A percentile compares a stretch with the other conserved stretches of the same genome.
phyloP scores from a whole-genome alignment of 768 basidiomycete species.

The Tylopilus sp. region DNA sequence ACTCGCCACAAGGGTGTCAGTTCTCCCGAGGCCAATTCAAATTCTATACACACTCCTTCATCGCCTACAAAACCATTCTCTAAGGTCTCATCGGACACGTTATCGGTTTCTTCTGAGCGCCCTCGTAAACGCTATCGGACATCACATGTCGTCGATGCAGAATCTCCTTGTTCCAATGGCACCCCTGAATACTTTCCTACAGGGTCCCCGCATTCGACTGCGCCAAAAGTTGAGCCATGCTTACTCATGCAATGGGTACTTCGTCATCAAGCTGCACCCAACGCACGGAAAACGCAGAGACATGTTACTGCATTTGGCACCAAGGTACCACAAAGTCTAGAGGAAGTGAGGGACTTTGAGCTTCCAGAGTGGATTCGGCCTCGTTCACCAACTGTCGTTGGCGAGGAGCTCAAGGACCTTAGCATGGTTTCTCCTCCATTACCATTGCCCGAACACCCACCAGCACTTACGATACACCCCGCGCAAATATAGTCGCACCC shows the following conservation, averaged over 20 bases:
- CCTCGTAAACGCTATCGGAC: slow-evolving; percentile 30
- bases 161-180: slow-evolving; percentile 23
- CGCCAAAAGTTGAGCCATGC: slow-evolving; percentile 30
- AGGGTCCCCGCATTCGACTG: slow-evolving; percentile 7
- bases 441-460: slow-evolving; percentile 1
- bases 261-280: slow-evolving; percentile 43
- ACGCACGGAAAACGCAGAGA: slow-evolving; percentile 48
- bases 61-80: slow-evolving; percentile 28
- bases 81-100: slow-evolving; percentile 29
- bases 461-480: slow-evolving; percentile 13
- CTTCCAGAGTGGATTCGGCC: slow-evolving; percentile 51
- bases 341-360: slow-evolving; percentile 51
- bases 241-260: slow-evolving; percentile 48
- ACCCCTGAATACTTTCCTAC: slow-evolving; percentile 16
- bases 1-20: slow-evolving; percentile 17
- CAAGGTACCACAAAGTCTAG: slow-evolving; percentile 48
- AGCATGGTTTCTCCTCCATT: not conserved
- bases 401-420: slow-evolving; percentile 6
- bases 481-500: slow-evolving; percentile 5
- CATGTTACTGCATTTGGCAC: slow-evolving; percentile 59
- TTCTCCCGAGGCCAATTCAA: slow-evolving; percentile 19
- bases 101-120: slow-evolving; percentile 27
- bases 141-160: slow-evolving; percentile 16
- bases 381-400: slow-evolving; percentile 15
- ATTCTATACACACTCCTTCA: slow-evolving; percentile 6